These are phyloP conservation scores for Byssochlamys sp. DNA, from an alignment of 2,329 filamentous ascomycete species.

Conservation along the genomic window DNA sequence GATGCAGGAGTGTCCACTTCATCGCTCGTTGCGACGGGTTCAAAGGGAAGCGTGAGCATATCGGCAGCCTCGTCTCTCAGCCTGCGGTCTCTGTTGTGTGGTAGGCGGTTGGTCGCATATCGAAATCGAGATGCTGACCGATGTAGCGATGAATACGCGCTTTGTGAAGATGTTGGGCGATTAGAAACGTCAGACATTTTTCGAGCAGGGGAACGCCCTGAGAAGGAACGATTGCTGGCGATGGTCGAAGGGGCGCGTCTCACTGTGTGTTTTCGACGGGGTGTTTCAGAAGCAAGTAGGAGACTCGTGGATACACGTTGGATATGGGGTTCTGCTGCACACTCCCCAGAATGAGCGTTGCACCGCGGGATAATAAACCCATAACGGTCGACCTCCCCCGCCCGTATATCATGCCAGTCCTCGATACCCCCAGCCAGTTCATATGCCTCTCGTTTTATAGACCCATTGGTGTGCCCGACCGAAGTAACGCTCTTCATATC, in stretches of 20 bases:
- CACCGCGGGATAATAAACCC: constrained; percentile 49
- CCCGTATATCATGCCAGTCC: constrained; percentile 54
- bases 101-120: constrained; percentile 44
- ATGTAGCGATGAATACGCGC: constrained; percentile 33
- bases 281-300: constrained; percentile 47
- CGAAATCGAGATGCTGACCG: constrained; percentile 39
- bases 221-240: constrained; percentile 36
- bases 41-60: constrained; percentile 54
- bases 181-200: constrained; percentile 35
- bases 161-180: constrained; percentile 39
- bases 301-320: constrained; percentile 53
- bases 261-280: constrained; percentile 44
- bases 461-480: constrained; percentile 18
- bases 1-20: constrained; percentile 40
- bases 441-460: constrained; percentile 41
- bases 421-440: constrained; percentile 56
- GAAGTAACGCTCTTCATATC: constrained; percentile 16
- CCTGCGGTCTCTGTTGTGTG: constrained; percentile 45
- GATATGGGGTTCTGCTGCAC: constrained; percentile 31
- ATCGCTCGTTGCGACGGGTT: constrained; percentile 39
- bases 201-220: constrained; percentile 29
- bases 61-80: constrained; percentile 52
- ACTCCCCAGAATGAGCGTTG: constrained; percentile 1
- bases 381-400: constrained; percentile 53
- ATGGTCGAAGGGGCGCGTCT: constrained; percentile 42